Evolutionary conservation across 108 stramenopile species (phyloP).

Genomic region (Chaetoceros tenuissimus): DNA sequence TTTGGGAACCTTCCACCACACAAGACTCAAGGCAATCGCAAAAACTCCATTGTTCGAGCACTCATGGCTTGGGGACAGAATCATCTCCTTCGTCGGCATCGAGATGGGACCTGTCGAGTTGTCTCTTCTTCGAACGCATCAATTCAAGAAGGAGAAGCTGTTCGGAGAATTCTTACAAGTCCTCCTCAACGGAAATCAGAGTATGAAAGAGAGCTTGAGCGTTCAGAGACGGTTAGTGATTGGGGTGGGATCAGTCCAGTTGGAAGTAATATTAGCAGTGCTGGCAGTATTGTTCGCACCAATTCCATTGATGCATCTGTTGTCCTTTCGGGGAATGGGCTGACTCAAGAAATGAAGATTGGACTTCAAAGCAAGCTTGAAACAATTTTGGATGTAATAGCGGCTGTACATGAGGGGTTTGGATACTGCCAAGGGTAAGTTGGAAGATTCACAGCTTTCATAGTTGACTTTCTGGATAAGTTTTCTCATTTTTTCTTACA

Average conservation of each 20-base stretch:
- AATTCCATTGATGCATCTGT: conserved; percentile 9
- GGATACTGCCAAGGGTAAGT: conserved; percentile 71
- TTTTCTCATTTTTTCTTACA: not conserved
- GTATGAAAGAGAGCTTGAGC: conserved; percentile 6
- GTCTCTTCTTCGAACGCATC: conserved; percentile 20
- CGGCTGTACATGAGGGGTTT: conserved; percentile 65
- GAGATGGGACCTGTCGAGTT: conserved; percentile 19
- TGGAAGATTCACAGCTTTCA: not conserved
- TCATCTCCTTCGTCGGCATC: conserved; percentile 54
- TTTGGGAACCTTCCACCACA: conserved; percentile 89
- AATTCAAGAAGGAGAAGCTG: conserved; percentile 22
- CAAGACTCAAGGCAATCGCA: conserved; percentile 58
- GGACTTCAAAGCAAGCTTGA: conserved; percentile 71
- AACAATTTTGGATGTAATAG: conserved; percentile 70
- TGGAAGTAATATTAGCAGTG: conserved; percentile 34
- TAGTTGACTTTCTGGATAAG: not conserved
- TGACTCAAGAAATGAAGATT: conserved; percentile 65
- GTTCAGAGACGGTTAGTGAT: conserved; percentile 71
- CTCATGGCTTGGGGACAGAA: conserved; percentile 75
- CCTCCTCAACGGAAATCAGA: not conserved
- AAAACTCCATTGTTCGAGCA: conserved; percentile 79
- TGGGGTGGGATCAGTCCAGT: conserved; percentile 77
- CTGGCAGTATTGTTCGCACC: conserved; percentile 5
- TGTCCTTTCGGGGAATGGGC: conserved; percentile 61
- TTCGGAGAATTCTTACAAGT: conserved; percentile 8